phyloP scores from a whole-genome alignment of 2,329 filamentous ascomycete species.

The Colletotrichum orchidophilum region DNA sequence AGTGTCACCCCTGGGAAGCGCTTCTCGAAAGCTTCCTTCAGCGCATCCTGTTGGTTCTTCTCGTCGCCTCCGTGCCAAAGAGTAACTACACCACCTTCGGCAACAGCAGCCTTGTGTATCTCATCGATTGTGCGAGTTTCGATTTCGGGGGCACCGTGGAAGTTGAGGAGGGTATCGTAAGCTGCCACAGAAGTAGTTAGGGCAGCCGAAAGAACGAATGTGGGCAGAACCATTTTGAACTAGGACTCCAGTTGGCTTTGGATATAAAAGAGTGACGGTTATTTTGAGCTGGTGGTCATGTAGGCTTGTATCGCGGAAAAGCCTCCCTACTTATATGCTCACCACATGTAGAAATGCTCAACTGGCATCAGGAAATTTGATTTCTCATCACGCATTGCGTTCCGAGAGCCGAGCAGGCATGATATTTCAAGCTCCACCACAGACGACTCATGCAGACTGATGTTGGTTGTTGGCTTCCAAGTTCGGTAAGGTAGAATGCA shows the following conservation, averaged over 20 bases:
- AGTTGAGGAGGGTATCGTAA: conserved; percentile 11
- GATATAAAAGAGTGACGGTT: not conserved
- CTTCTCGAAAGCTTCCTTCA: conserved; percentile 55
- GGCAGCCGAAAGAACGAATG: not conserved
- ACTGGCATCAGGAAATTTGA: not conserved
- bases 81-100: conserved; percentile 56
- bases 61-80: conserved; percentile 61
- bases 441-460: not conserved
- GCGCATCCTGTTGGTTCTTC: conserved; percentile 45
- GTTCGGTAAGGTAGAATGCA: not conserved
- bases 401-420: not conserved
- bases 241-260: not conserved
- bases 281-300: not conserved
- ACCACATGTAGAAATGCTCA: not conserved
- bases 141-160: conserved; percentile 35
- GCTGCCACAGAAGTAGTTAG: not conserved
- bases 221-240: not conserved
- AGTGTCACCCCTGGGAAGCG: conserved; percentile 60
- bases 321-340: not conserved
- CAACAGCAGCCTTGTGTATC: conserved; percentile 58
- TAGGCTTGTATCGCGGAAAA: not conserved
- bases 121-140: conserved; percentile 59
- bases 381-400: not conserved
- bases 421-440: not conserved
- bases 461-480: not conserved